phyloP scores from a whole-genome alignment of 192 early-diverging fungal species.

The Dissophora ornata region DNA sequence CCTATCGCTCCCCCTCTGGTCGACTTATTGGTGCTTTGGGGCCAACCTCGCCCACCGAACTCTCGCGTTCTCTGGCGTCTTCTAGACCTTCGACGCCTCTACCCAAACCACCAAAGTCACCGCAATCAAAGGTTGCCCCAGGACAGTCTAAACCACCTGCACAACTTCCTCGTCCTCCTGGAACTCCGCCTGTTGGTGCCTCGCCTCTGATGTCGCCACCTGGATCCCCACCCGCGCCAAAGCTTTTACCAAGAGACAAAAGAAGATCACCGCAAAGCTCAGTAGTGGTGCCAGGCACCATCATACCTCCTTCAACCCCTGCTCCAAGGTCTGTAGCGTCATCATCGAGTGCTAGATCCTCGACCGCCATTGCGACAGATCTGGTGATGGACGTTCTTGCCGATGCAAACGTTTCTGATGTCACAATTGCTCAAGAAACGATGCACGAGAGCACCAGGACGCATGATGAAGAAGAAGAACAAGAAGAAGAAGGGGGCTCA shows the following conservation, averaged over 20 bases:
- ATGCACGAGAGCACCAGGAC: neutral
- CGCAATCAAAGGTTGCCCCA: too few species aligned
- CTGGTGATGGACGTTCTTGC: neutral
- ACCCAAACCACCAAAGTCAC: slow-evolving; percentile 23
- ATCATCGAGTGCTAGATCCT: neutral
- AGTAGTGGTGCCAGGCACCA: slow-evolving; percentile 1
- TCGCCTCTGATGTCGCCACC: slow-evolving; percentile 6
- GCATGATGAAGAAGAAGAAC: too few species aligned
- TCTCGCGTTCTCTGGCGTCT: slow-evolving; percentile 21
- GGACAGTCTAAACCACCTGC: too few species aligned
- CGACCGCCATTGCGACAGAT: slow-evolving; percentile 5
- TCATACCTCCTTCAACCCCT: slow-evolving; percentile 6
- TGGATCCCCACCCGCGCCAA: slow-evolving; percentile 12
- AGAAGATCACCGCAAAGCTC: slow-evolving; percentile 24
- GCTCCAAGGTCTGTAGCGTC: slow-evolving; percentile 3
- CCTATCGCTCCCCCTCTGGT: slow-evolving; percentile 17
- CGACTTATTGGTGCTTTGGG: neutral
- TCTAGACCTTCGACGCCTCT: slow-evolving; percentile 17
- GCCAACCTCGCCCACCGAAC: neutral
- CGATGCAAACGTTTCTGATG: neutral
- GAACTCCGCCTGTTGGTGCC: neutral
- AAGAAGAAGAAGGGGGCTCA: slow-evolving; percentile 9
- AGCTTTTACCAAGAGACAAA: slow-evolving; percentile 16
- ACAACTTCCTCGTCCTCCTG: neutral
- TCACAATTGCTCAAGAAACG: neutral